These are phyloP conservation scores for Aspergillus biplanus DNA, from an alignment of 495 filamentous ascomycete species.

Conservation along the genomic window DNA sequence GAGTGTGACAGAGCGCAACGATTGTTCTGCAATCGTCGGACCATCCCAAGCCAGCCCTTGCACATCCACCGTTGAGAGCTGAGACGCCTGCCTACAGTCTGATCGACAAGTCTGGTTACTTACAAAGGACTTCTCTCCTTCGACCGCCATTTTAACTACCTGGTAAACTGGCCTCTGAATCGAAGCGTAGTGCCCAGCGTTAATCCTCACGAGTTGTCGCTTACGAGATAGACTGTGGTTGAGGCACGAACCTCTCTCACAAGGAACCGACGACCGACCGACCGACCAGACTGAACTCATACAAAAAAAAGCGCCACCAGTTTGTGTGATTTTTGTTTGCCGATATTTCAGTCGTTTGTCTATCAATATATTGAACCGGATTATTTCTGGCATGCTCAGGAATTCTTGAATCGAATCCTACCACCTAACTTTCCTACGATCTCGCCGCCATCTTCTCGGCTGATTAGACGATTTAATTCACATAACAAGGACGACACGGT, in stretches of 20 bases:
- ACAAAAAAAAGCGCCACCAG: background rate
- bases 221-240: background rate
- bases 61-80: background rate
- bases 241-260: background rate
- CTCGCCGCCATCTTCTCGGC: background rate
- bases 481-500: conserved; percentile 2
- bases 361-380: background rate
- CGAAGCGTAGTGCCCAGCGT: background rate
- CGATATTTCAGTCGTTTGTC: background rate
- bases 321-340: background rate
- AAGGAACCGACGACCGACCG: background rate
- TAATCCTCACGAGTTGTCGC: background rate
- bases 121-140: background rate
- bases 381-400: background rate
- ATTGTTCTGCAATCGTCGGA: background rate
- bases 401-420: background rate
- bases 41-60: background rate
- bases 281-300: background rate
- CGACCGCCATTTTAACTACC: background rate
- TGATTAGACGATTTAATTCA: background rate
- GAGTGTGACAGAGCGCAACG: background rate
- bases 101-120: background rate
- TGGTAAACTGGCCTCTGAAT: background rate
- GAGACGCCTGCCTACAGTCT: too few species aligned
- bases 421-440: background rate